phyloP scores from a whole-genome alignment of 2,329 filamentous ascomycete species.

The Fusarium sterilihyphosum region DNA sequence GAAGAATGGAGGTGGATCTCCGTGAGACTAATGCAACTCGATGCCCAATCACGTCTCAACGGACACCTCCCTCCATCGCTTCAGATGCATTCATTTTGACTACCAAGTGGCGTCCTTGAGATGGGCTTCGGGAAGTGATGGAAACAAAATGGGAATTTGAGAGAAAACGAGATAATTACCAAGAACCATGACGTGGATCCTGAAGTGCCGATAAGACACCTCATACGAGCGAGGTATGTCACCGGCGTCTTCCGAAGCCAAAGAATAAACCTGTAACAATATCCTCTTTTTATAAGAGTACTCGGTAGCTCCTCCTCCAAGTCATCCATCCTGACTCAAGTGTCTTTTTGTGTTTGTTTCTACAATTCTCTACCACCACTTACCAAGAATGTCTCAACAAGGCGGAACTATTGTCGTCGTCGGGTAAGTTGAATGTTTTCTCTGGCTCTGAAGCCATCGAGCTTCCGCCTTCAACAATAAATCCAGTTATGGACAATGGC shows the following conservation, averaged over 20 bases:
- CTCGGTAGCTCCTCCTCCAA: rapidly evolving
- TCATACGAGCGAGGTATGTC: not conserved
- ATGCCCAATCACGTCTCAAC: not conserved
- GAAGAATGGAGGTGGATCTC: not conserved
- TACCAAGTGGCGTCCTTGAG: not conserved
- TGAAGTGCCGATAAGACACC: not conserved
- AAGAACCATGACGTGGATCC: not conserved
- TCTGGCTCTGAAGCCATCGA: not conserved
- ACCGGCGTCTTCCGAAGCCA: not conserved
- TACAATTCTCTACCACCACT: rapidly evolving
- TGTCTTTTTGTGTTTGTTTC: not conserved
- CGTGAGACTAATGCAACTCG: not conserved
- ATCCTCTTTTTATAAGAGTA: not conserved
- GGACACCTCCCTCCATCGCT: not conserved
- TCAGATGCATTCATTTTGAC: not conserved
- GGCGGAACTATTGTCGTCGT: not conserved
- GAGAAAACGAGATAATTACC: not conserved
- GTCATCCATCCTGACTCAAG: rapidly evolving
- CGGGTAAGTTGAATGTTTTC: not conserved
- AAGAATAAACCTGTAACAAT: rapidly evolving
- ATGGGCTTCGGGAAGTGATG: too few relatives aligned
- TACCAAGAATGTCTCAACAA: not conserved
- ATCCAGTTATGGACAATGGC: rapidly evolving
- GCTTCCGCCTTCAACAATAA: not conserved
- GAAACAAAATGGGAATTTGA: not conserved